Percentiles rank a stretch among this genome's conserved stretches.
phyloP scores from a whole-genome alignment of 495 filamentous ascomycete species.

The Penicillium parvum region DNA sequence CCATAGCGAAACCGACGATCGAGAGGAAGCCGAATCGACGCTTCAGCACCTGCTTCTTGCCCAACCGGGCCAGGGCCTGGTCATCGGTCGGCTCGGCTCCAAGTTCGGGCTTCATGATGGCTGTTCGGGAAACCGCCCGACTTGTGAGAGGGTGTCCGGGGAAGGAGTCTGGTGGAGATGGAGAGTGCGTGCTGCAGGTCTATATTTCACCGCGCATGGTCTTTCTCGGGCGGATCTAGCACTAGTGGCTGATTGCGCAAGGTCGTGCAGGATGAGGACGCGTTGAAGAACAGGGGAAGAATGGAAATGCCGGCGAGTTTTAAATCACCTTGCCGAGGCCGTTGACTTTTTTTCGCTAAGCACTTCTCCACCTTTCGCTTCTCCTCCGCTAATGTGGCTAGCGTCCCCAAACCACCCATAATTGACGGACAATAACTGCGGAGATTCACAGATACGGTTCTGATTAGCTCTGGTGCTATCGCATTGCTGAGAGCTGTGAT shows the following conservation, averaged over 20 bases:
- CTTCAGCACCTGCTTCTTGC: constrained; percentile 37
- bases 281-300: too few species aligned
- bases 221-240: neutral
- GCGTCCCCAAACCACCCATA: neutral
- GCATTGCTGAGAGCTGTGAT: neutral
- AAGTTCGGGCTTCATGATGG: constrained; percentile 8
- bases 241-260: neutral
- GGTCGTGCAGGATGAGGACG: neutral
- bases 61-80: constrained; percentile 29
- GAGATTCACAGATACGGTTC: too few species aligned
- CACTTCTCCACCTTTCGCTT: constrained; percentile 8
- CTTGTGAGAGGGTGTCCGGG: too few species aligned
- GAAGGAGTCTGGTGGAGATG: too few species aligned
- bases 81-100: constrained; percentile 15
- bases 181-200: too few species aligned
- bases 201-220: neutral
- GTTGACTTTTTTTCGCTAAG: constrained; percentile 12
- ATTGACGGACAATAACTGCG: neutral
- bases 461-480: too few species aligned
- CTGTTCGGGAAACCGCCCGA: constrained; percentile 1
- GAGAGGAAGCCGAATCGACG: constrained; percentile 37
- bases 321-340: constrained; percentile 7
- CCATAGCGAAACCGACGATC: constrained; percentile 36
- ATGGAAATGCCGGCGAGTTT: neutral
- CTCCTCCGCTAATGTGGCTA: neutral